Conservation (phyloP, 1,139 yeast genomes). For the Oligophagozyma castellii region DNA sequence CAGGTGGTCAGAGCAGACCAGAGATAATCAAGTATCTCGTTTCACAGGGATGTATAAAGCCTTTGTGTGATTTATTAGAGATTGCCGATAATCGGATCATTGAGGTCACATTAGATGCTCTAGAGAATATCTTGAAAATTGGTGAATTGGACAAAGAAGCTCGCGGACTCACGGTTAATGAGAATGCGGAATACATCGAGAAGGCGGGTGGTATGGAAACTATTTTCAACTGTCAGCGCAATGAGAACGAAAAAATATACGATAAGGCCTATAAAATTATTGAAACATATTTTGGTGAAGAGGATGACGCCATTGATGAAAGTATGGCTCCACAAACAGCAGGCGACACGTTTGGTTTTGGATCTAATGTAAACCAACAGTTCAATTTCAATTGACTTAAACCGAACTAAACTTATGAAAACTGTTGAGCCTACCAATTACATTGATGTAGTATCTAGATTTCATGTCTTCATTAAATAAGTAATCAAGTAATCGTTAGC, state of each 20-base stretch:
- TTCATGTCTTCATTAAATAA: too few species aligned
- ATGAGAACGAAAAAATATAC: conserved; percentile 83
- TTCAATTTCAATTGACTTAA: conserved; percentile 24
- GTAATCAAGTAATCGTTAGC: too few species aligned
- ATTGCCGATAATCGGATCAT: conserved; percentile 85
- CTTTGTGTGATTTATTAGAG: conserved; percentile 80
- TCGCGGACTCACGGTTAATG: conserved; percentile 54
- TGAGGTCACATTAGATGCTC: conserved; percentile 89
- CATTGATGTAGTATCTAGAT: too few species aligned
- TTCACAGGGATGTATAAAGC: conserved; percentile 91
- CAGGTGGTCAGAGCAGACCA: conserved; percentile 87
- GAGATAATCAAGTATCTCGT: conserved; percentile 90
- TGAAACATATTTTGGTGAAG: conserved; percentile 82
- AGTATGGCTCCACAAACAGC: conserved; percentile 72
- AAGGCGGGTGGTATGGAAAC: conserved; percentile 99
- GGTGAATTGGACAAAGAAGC: conserved; percentile 88
- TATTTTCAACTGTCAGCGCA: conserved; percentile 84
- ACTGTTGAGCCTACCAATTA: too few species aligned
- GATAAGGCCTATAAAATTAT: conserved; percentile 82
- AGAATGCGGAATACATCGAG: conserved; percentile 82
- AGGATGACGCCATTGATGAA: conserved; percentile 64
- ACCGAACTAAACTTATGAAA: too few species aligned
- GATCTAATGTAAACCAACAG: conserved; percentile 34
- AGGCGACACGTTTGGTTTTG: conserved; percentile 83
- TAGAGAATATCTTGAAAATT: conserved; percentile 84